Conservation (phyloP, 768 basidiomycete species). For the Daedaleopsis nitida region DNA sequence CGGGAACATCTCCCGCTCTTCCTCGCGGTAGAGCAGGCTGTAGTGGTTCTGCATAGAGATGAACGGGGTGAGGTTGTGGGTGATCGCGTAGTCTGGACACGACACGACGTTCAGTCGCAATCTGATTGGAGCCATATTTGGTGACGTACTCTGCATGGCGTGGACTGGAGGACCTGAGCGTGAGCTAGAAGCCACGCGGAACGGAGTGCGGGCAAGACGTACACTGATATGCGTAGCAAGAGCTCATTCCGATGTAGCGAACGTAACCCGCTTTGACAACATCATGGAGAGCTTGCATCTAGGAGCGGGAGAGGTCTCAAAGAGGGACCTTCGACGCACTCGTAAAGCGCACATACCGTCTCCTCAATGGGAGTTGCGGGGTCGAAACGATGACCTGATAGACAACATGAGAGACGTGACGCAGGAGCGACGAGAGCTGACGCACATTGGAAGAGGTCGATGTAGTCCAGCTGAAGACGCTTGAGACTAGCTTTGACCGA, state of each 20-base stretch:
- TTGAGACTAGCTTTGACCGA: slow-evolving; percentile 62
- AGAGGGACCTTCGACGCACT: background rate
- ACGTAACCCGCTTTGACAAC: slow-evolving; percentile 47
- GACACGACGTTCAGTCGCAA: background rate
- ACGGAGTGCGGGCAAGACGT: background rate
- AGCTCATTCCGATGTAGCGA: slow-evolving; percentile 43
- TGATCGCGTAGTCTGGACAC: slow-evolving; percentile 39
- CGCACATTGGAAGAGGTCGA: slow-evolving; percentile 24
- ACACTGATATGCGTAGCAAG: slow-evolving; percentile 40
- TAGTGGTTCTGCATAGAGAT: slow-evolving; percentile 70
- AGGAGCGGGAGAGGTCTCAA: too few species aligned
- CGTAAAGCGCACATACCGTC: slow-evolving; percentile 20
- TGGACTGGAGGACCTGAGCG: slow-evolving; percentile 26
- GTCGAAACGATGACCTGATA: slow-evolving; percentile 30
- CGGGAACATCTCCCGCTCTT: slow-evolving; percentile 62
- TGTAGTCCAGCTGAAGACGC: slow-evolving; percentile 69
- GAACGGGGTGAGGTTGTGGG: slow-evolving; percentile 48
- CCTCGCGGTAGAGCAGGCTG: slow-evolving; percentile 58
- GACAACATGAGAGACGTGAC: background rate
- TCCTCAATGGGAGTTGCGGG: slow-evolving; percentile 43
- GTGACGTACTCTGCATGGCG: slow-evolving; percentile 32
- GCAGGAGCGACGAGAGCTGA: background rate
- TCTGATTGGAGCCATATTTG: background rate
- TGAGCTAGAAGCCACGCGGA: background rate
- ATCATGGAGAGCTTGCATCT: slow-evolving; percentile 36